Evolutionary conservation across 2,329 filamentous ascomycete genomes (phyloP).

Genomic region (Talaromyces sp.): DNA sequence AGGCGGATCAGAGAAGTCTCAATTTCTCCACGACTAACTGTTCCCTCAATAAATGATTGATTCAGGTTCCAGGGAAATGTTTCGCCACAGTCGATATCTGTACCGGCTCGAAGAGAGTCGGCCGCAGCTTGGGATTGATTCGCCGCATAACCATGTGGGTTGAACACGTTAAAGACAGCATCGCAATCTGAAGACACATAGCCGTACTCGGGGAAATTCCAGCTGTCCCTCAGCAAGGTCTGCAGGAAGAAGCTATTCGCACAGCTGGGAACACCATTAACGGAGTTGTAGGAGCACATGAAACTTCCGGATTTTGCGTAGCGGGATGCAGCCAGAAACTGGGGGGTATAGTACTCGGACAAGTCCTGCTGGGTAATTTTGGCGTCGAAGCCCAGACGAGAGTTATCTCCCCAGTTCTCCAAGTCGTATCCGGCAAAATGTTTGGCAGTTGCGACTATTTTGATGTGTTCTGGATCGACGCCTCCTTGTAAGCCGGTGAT

Average conservation of each 20-base stretch:
- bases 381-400: constrained; percentile 52
- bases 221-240: constrained; percentile 59
- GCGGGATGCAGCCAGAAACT: constrained; percentile 59
- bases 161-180: constrained; percentile 54
- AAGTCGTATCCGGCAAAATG: constrained; percentile 57
- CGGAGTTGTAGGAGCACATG: constrained; percentile 60
- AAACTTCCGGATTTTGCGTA: constrained; percentile 54
- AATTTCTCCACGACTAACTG: constrained; percentile 42
- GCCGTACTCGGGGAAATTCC: constrained; percentile 54
- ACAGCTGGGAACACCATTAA: constrained; percentile 63
- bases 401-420: constrained; percentile 42
- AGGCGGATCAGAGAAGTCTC: constrained; percentile 44
- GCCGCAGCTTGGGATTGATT: constrained; percentile 45
- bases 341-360: constrained; percentile 62
- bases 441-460: constrained; percentile 52
- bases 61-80: constrained; percentile 44
- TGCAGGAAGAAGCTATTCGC: constrained; percentile 58
- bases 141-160: constrained; percentile 45
- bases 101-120: constrained; percentile 46
- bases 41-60: constrained; percentile 37
- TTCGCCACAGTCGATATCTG: constrained; percentile 50
- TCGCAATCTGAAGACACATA: constrained; percentile 64
- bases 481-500: constrained; percentile 52
- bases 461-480: constrained; percentile 29
- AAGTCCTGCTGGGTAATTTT: constrained; percentile 56